phyloP scores from a whole-genome alignment of 169 alveolate species.

The Eimeria falciformis region DNA sequence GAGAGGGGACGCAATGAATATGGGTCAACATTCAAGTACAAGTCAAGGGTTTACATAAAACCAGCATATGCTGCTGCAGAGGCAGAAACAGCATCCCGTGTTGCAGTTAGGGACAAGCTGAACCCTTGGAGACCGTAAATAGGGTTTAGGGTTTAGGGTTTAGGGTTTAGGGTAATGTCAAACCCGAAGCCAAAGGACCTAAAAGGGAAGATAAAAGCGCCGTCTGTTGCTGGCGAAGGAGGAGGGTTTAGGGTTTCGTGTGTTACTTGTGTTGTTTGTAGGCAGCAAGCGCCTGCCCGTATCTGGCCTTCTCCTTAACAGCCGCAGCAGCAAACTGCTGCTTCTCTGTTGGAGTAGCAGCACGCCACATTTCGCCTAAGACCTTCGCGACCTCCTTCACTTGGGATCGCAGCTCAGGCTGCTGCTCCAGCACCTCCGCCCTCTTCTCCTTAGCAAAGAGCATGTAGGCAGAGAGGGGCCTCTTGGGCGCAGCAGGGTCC shows the following conservation, averaged over 20 bases:
- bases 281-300: not conserved
- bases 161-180: not conserved
- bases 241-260: not conserved
- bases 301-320: not conserved
- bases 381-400: conserved; percentile 2
- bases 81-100: not conserved
- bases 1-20: too few relatives aligned
- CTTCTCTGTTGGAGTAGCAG: not conserved
- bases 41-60: too few relatives aligned
- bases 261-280: not conserved
- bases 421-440: not conserved
- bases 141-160: not conserved
- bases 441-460: not conserved
- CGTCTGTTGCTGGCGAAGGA: not conserved
- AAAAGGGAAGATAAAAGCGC: not conserved
- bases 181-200: not conserved
- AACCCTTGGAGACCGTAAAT: too few relatives aligned
- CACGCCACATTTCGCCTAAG: conserved; percentile 1
- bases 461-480: conserved; percentile 38
- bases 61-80: not conserved
- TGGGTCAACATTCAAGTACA: too few relatives aligned
- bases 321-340: conserved; percentile 10
- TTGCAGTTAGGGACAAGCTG: not conserved
- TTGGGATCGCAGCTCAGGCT: not conserved
- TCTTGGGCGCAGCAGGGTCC: conserved; percentile 35